Percentiles rank a stretch among this genome's conserved stretches.
Evolutionary conservation across 371 early-diverging fungal species (phyloP).

Genomic region (Mucor racemosus): DNA sequence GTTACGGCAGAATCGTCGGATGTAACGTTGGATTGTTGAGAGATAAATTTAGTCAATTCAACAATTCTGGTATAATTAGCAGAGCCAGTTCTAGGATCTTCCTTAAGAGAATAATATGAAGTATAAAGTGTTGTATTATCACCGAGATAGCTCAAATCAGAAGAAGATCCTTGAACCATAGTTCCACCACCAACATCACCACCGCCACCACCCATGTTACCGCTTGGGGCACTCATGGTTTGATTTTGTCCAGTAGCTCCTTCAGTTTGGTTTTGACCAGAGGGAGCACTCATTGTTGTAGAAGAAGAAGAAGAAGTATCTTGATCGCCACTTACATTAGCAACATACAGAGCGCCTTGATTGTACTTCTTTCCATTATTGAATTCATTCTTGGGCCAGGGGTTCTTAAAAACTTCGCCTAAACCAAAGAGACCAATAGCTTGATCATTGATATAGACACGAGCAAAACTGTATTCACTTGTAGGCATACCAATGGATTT

Average conservation of each 20-base stretch:
- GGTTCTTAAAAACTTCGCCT: constrained; percentile 36
- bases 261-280: neutral
- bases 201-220: neutral
- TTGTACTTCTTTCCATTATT: constrained; percentile 29
- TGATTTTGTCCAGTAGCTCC: neutral
- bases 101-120: constrained; percentile 14
- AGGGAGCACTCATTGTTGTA: neutral
- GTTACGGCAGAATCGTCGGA: constrained; percentile 7
- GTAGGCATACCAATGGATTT: constrained; percentile 48
- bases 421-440: constrained; percentile 44
- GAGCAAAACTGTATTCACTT: constrained; percentile 40
- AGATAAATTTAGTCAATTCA: constrained; percentile 26
- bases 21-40: constrained; percentile 10
- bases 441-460: constrained; percentile 37
- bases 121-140: constrained; percentile 27
- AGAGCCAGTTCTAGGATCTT: constrained; percentile 1
- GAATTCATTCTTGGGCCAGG: constrained; percentile 41
- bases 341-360: constrained; percentile 27
- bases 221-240: neutral
- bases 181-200: neutral
- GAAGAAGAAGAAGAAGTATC: neutral
- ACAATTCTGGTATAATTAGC: constrained; percentile 21
- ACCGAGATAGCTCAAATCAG: constrained; percentile 31
- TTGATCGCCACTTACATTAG: constrained; percentile 26
- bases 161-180: neutral